Base-by-base conservation (phyloP, 2,329 filamentous ascomycete genomes). In the Monilinia fructicola region DNA sequence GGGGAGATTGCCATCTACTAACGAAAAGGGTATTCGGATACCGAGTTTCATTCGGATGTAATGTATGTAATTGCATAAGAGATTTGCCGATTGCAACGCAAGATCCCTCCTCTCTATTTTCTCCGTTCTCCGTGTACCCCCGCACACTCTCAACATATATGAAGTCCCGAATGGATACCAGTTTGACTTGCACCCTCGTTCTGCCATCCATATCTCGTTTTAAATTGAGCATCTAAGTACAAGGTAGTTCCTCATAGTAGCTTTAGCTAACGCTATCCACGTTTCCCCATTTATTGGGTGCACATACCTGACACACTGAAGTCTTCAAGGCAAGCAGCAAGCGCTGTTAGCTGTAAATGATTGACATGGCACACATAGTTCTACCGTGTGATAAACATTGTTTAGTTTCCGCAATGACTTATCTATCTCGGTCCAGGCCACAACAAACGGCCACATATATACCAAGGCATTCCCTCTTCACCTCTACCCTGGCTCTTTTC, bases 31-130 rank as follows among this genome's bases (percentile, higher is more conserved):
- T 21, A 53, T 54, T 28, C 6, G 42, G 48, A 31, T 63, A 48
- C 48, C 60, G 60, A 63, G 60, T 54, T 26, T 42, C 60, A 54
- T 54, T 63, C 60, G 48, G 60, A 53, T 63, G 31, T 63, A 40
- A 63, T 63, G 48, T 63, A 63, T 63, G 48, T 63, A 54, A 63
- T 54, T 54, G 60, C 60, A 63, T 50, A 21, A 61, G 28, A 50
- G 58, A 61, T 61, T 50, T 50, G 28, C 58, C 44, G 44, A 52
- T 21, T 61, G 58, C 46, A 61, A 61, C 58, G 31, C 28, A 38
- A 61, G 58, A 61, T 52, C n/a, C 58, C 31, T 9, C n/a, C 38
- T 38, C 44, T 61, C 28, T 35, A 5, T 54, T 44, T 28, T 54
- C 60, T 31, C 60, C 59, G 46, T 62, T 28, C 31, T 40, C 23